Evolutionary conservation across 2,329 filamentous ascomycete genomes (phyloP).

Genomic region (Aureobasidium sp.): DNA sequence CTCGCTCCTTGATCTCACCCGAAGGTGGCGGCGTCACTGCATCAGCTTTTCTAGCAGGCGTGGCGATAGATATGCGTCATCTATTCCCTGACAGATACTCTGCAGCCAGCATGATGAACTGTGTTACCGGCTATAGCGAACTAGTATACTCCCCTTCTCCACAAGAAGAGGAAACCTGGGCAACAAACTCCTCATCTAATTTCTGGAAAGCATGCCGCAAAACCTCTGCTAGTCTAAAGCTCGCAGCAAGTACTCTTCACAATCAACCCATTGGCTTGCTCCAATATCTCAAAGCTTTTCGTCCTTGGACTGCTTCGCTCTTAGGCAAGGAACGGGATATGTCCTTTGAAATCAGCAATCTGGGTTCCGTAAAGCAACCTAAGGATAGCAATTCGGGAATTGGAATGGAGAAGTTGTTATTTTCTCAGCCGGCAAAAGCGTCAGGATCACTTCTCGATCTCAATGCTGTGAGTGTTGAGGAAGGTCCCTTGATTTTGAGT

Average conservation of each 20-base stretch:
- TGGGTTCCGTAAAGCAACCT: conserved; percentile 41
- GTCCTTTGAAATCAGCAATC: conserved; percentile 54
- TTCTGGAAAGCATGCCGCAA: conserved; percentile 40
- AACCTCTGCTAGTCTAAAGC: conserved; percentile 38
- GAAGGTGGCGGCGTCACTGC: conserved; percentile 22
- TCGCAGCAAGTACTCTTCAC: conserved; percentile 34
- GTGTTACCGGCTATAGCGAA: conserved; percentile 34
- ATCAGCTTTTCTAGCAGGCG: conserved; percentile 43
- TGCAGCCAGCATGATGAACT: conserved; percentile 38
- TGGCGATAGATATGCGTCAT: conserved; percentile 47
- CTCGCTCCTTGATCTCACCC: conserved; percentile 37
- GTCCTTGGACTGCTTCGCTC: conserved; percentile 44
- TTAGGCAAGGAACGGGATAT: conserved; percentile 42
- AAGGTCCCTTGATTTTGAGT: conserved; percentile 42
- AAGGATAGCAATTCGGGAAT: conserved; percentile 13
- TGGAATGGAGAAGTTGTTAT: conserved; percentile 41
- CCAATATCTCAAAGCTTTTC: conserved; percentile 44
- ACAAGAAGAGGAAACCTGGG: background rate
- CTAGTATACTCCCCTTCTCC: conserved; percentile 28
- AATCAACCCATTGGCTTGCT: conserved; percentile 51
- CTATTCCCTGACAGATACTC: conserved; percentile 36
- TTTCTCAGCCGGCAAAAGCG: conserved; percentile 50
- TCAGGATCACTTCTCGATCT: conserved; percentile 44
- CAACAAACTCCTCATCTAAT: background rate
- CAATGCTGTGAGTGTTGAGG: conserved; percentile 46